Evolutionary conservation across 148 eudicot genomes (phyloP), one percentile per base, ranked within the genome.

Genomic region (Vaccinium myrtillus): DNA sequence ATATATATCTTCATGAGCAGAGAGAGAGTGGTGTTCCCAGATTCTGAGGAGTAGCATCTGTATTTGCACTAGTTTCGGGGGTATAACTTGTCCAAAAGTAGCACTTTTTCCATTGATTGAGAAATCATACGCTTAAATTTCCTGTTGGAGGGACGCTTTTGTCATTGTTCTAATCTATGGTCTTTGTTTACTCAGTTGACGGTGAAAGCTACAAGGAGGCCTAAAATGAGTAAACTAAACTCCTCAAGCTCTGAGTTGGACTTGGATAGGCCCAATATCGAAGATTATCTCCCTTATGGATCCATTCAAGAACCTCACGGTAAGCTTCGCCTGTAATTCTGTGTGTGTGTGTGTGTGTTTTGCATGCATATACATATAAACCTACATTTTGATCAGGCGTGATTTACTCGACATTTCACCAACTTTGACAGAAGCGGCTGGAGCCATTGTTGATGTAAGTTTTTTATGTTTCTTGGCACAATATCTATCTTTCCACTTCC

Each of bases 321-420:
- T 87, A 89, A 92, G 84, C 95, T 97, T 79, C 91, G 92, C 81
- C 85, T 97, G 99, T 97, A 97, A 58, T 15, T 27, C 39, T 69
- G 8, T 30, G 30, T 30, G 30, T 30, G 30, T n/a, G n/a, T n/a
- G n/a, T n/a, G n/a, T n/a, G 30, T 8, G 11, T 25, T 82, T 10
- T 78, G 6, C 70, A 6, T 81, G 5, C 8, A 0, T 49, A 74
- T 76, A 25, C 61, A 46, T 39, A n/a, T 49, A 13, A 21, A 19
- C 8, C 30, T 70, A n/a, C 15, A 70, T 67, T 79, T 79, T 82
- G 43, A 50, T 23, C 83, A 95, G 98, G 91, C 88, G 93, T 61
- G 98, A 97, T 91, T 87, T 97, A 92, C 91, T 97, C 59, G 98
- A 97, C 81, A 93, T 97, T 84, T 94, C 99, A 8, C 98, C 99